Conservation (phyloP, 1,284 basidiomycete species). For the Macrocybe sp. region DNA sequence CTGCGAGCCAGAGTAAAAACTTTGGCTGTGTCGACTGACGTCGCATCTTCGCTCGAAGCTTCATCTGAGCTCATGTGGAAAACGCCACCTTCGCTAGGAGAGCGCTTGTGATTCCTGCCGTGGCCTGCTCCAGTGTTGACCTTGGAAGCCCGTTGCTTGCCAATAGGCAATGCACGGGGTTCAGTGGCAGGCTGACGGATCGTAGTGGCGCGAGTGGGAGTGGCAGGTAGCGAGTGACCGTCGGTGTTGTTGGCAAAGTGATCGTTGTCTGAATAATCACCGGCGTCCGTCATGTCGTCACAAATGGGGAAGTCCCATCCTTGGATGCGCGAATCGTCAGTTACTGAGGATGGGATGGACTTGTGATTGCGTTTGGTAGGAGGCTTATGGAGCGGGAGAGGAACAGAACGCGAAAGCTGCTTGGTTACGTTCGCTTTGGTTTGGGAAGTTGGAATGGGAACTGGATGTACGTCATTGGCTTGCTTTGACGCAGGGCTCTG, state of each 20-base stretch:
- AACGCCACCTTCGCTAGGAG: constrained; percentile 56
- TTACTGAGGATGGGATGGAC: background rate
- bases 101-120: constrained; percentile 43
- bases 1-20: constrained; percentile 18
- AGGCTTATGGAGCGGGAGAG: constrained; percentile 20
- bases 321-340: constrained; percentile 13
- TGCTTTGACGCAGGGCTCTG: constrained; percentile 36
- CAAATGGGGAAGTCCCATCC: constrained; percentile 54
- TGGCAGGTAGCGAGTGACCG: constrained; percentile 30
- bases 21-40: constrained; percentile 14
- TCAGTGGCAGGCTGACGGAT: constrained; percentile 24
- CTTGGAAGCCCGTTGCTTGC: constrained; percentile 34
- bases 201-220: constrained; percentile 41
- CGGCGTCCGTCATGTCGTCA: constrained; percentile 56
- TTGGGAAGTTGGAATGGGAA: constrained; percentile 10
- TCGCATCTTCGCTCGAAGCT: constrained; percentile 22
- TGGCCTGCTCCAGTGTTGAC: constrained; percentile 24
- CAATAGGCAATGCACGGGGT: constrained; percentile 32
- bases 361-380: constrained; percentile 21
- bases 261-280: constrained; percentile 9
- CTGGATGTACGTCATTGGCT: constrained; percentile 27
- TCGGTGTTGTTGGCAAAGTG: constrained; percentile 25
- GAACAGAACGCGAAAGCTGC: constrained; percentile 39
- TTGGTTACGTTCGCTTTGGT: constrained; percentile 9
- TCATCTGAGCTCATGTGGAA: constrained; percentile 70